phyloP scores from a whole-genome alignment of 2,329 filamentous ascomycete genomes.

The Beauveria caledonica region DNA sequence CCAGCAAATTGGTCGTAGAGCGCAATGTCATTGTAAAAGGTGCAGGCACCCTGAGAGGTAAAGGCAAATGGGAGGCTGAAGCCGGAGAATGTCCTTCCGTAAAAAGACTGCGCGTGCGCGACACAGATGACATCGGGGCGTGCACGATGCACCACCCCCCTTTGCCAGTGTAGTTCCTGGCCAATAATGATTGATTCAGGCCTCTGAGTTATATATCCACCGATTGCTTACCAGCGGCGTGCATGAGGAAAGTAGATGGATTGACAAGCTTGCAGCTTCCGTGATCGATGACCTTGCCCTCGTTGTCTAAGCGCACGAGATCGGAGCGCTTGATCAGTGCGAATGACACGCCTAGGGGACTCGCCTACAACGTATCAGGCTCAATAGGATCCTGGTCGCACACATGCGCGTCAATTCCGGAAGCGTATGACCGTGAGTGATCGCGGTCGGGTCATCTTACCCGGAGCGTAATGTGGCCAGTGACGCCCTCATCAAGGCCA shows the following conservation, averaged over 20 bases:
- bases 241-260: conserved; percentile 21
- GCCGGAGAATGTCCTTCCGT: conserved; percentile 50
- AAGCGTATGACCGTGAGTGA: too few species aligned
- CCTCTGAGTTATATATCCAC: not conserved
- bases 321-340: conserved; percentile 55
- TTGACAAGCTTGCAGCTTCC: conserved; percentile 33
- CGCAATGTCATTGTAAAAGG: conserved; percentile 45
- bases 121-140: conserved; percentile 47
- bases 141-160: conserved; percentile 38
- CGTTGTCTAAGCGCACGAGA: conserved; percentile 56
- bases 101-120: conserved; percentile 46
- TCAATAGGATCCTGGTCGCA: too few species aligned
- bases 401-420: too few species aligned
- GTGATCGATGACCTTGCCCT: conserved; percentile 55
- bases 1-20: conserved; percentile 42
- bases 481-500: too few species aligned
- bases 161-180: not conserved
- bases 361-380: too few species aligned
- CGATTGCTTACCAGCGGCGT: conserved; percentile 19
- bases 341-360: conserved; percentile 57
- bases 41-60: conserved; percentile 54
- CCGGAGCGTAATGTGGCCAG: too few species aligned
- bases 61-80: conserved; percentile 56
- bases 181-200: too few species aligned
- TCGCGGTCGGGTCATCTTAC: too few species aligned